Evolutionary conservation across 164 flowering plant genomes (phyloP).

Genomic region (Aristolochia fimbriata): DNA sequence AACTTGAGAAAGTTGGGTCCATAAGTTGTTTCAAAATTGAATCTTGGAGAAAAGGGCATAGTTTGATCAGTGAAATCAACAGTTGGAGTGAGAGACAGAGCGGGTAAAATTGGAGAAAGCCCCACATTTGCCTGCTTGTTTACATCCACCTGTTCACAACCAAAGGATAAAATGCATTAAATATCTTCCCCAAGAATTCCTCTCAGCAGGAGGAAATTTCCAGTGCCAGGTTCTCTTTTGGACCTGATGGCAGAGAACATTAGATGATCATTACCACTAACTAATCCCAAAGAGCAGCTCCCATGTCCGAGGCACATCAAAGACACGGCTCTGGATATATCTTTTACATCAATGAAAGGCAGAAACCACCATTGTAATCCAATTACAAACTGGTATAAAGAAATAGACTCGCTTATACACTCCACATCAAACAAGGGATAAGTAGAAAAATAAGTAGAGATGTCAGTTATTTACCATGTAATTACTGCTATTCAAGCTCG

Average conservation of each 20-base stretch:
- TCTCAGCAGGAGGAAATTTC: background rate
- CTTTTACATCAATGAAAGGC: too few species aligned
- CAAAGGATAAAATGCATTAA: background rate
- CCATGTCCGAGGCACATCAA: too few species aligned
- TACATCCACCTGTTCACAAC: slow-evolving; percentile 1
- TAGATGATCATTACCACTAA: background rate
- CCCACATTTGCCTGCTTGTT: background rate
- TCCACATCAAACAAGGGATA: background rate
- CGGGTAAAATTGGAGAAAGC: background rate
- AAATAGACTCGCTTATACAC: background rate
- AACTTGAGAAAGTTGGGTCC: slow-evolving; percentile 3
- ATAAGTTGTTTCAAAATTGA: background rate
- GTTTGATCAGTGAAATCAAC: background rate
- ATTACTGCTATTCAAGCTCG: background rate
- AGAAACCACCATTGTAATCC: background rate
- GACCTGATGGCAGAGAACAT: background rate
- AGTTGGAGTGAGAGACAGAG: slow-evolving; percentile 3
- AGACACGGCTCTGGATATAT: too few species aligned
- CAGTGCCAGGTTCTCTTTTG: background rate
- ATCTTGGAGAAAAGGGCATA: background rate
- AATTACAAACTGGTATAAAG: background rate
- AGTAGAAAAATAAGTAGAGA: background rate
- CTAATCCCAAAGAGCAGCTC: background rate
- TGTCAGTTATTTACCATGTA: background rate
- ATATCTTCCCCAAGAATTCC: too few species aligned